Evolutionary conservation across 2,329 filamentous ascomycete species (phyloP).

Genomic region (Xylaria digitata): DNA sequence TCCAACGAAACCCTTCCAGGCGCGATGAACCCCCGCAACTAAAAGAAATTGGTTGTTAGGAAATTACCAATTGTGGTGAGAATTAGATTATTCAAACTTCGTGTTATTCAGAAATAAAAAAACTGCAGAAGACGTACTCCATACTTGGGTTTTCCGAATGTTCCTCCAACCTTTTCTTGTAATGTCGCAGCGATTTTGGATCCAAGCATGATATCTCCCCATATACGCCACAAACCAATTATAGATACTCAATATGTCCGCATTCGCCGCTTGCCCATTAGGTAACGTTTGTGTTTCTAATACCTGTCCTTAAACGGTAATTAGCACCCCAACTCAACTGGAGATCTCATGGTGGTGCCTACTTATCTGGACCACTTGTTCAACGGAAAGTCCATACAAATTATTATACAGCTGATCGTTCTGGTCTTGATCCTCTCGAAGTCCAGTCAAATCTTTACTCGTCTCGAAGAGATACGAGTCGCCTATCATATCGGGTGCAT

Average conservation of each 20-base stretch:
- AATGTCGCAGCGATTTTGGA: background rate
- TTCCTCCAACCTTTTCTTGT: too few relatives aligned
- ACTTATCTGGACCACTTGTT: too few relatives aligned
- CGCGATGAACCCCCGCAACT: background rate
- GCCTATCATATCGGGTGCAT: background rate
- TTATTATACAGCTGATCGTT: background rate
- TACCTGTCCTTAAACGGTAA: too few relatives aligned
- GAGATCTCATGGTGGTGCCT: too few relatives aligned
- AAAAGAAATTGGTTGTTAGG: background rate
- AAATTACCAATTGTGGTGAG: background rate
- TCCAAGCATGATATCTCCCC: background rate
- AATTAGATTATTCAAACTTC: background rate
- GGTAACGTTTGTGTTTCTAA: too few relatives aligned
- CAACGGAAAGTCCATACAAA: too few relatives aligned
- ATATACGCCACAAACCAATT: slow-evolving; percentile 1
- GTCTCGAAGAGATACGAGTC: background rate
- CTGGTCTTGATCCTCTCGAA: too few relatives aligned
- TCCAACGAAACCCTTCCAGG: background rate
- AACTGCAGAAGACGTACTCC: slow-evolving; percentile 6
- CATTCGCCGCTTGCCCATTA: background rate
- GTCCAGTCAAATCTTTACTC: too few relatives aligned
- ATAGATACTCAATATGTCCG: background rate
- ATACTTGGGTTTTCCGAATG: background rate
- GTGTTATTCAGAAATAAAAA: background rate
- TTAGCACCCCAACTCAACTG: too few relatives aligned